These are phyloP conservation scores for Chlamydomonas incerta DNA, from an alignment of 139 green algal species.

Conservation along the genomic window DNA sequence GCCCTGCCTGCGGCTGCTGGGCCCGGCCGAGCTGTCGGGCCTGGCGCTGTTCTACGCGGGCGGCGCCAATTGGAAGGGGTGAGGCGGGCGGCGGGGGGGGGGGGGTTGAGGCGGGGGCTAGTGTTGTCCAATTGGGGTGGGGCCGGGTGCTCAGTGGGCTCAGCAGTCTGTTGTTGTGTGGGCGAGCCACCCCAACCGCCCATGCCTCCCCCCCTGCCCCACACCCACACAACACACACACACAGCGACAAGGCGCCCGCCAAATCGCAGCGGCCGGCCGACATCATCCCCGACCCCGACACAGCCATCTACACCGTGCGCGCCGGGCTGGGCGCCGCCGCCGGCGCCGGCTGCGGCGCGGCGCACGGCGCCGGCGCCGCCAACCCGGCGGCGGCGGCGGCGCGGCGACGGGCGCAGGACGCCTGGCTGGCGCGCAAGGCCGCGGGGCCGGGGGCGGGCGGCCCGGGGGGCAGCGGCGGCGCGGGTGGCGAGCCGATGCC, in stretches of 20 bases:
- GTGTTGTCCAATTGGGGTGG: no score
- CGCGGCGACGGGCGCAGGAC: not conserved
- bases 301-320: constrained; percentile 13
- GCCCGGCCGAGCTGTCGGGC: not conserved
- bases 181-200: no score
- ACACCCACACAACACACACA: no score
- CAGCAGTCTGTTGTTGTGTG: no score
- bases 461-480: no score
- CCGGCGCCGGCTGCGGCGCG: not conserved
- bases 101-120: no score
- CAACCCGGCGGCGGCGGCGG: no score
- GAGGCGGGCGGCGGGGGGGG: no score
- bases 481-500: no score
- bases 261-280: not conserved
- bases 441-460: no score
- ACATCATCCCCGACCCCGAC: constrained; percentile 7
- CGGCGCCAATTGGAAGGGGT: not conserved
- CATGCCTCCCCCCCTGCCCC: no score
- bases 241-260: not conserved
- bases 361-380: not conserved
- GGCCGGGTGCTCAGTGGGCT: no score
- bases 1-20: constrained; percentile 4
- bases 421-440: not conserved
- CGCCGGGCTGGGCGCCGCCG: not conserved
- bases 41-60: constrained; percentile 27